A percentile compares a stretch with the other conserved stretches of the same genome.
These are phyloP conservation scores for Thalassiosira profunda DNA, from an alignment of 108 stramenopile genomes.

Conservation along the genomic window DNA sequence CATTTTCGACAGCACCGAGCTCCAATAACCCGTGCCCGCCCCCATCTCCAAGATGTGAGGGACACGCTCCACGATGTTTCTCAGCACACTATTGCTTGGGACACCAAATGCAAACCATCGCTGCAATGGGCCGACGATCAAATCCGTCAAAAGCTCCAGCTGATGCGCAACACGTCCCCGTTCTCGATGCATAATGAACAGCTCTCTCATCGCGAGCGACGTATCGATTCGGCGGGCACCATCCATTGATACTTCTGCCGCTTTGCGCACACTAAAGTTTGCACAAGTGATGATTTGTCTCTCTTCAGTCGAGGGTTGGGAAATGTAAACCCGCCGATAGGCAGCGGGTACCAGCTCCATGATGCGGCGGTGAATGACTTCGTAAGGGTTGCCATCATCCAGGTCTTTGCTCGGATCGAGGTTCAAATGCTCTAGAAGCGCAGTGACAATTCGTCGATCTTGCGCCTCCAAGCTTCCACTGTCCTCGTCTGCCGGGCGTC, in stretches of 20 bases:
- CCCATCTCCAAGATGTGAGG: slow-evolving; percentile 58
- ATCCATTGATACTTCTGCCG: slow-evolving; percentile 3
- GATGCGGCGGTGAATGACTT: slow-evolving; percentile 25
- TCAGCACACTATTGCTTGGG: slow-evolving; percentile 38
- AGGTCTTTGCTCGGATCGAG: slow-evolving; percentile 23
- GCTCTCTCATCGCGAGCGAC: slow-evolving; percentile 13
- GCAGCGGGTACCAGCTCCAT: slow-evolving; percentile 32
- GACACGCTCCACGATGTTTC: slow-evolving; percentile 18
- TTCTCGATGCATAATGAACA: slow-evolving; percentile 30
- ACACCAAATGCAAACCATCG: slow-evolving; percentile 51
- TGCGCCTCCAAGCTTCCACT: slow-evolving; percentile 19
- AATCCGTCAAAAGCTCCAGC: slow-evolving; percentile 32
- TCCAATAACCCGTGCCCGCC: slow-evolving; percentile 67
- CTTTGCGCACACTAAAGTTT: slow-evolving; percentile 21
- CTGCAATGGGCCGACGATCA: slow-evolving; percentile 41
- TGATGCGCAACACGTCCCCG: slow-evolving; percentile 29
- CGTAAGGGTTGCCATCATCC: slow-evolving; percentile 30
- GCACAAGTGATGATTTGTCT: slow-evolving; percentile 26
- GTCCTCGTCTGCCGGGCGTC: slow-evolving; percentile 6
- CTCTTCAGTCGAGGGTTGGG: slow-evolving; percentile 32
- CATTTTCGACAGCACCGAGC: slow-evolving; percentile 23
- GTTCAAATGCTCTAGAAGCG: slow-evolving; percentile 25
- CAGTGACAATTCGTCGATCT: slow-evolving; percentile 28
- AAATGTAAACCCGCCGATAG: slow-evolving; percentile 27
- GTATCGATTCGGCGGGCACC: slow-evolving; percentile 33